These are phyloP conservation scores for Orbilia javanica DNA, from an alignment of 2,329 filamentous ascomycete species.

Conservation along the genomic window DNA sequence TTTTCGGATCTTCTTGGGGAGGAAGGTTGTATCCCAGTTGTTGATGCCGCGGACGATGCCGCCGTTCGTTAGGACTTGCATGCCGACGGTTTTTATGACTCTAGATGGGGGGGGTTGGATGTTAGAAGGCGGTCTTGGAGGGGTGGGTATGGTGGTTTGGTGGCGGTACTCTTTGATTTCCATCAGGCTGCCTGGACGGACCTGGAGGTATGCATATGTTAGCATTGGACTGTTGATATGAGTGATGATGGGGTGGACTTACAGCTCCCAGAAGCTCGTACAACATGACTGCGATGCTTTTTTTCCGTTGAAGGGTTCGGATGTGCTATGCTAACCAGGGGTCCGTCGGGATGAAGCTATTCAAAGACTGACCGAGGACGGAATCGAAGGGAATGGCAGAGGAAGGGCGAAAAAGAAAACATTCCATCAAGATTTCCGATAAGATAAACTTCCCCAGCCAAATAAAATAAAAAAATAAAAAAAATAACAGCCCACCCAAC, in stretches of 20 bases:
- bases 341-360: not conserved
- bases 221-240: not conserved
- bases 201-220: conserved; percentile 69
- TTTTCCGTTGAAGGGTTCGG: not conserved
- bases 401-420: conserved; percentile 26
- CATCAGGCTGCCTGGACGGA: conserved; percentile 86
- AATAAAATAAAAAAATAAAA: not conserved
- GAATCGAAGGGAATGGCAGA: not conserved
- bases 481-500: no score
- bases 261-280: conserved; percentile 98
- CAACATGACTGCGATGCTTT: conserved; percentile 75
- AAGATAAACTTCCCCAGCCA: conserved; percentile 36
- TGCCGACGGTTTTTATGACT: conserved; percentile 87
- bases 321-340: not conserved
- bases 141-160: not conserved
- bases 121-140: conserved; percentile 23
- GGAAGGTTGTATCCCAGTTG: conserved; percentile 94
- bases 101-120: conserved; percentile 67
- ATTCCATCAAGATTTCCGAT: conserved; percentile 26
- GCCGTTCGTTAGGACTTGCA: conserved; percentile 82
- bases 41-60: conserved; percentile 91
- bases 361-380: not conserved
- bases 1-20: conserved; percentile 82
- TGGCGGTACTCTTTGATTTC: conserved; percentile 89
- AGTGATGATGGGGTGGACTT: conserved; percentile 65